Conservation (phyloP, 371 early-diverging fungal genomes). For the Phascolomyces articulosus region DNA sequence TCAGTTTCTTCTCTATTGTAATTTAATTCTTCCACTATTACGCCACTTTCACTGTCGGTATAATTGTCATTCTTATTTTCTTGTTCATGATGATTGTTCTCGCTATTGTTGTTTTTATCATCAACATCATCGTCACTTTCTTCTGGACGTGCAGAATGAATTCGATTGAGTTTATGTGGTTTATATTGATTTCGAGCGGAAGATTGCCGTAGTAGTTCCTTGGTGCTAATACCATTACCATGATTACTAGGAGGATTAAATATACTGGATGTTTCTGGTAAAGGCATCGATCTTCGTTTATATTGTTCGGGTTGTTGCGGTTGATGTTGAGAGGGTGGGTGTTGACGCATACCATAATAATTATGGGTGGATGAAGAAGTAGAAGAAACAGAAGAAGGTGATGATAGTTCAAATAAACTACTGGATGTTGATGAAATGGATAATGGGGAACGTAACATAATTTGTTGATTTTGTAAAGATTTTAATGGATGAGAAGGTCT, state of each 20-base stretch:
- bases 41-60: no score
- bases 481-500: background rate
- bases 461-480: slow-evolving; percentile 5
- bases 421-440: slow-evolving; percentile 8
- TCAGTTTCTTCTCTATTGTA: background rate
- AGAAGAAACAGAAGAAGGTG: background rate
- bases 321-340: background rate
- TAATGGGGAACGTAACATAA: slow-evolving; percentile 14
- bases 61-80: background rate
- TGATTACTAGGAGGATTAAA: background rate
- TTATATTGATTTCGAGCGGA: slow-evolving; percentile 5
- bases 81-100: background rate
- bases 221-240: no score
- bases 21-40: no score
- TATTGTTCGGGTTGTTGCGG: background rate
- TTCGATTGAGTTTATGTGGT: slow-evolving; percentile 14
- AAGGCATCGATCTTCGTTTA: background rate
- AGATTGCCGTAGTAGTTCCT: background rate
- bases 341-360: background rate
- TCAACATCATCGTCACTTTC: background rate
- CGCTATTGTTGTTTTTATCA: background rate
- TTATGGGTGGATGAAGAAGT: slow-evolving; percentile 1
- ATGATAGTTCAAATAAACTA: background rate
- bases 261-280: background rate
- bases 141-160: slow-evolving; percentile 15